A percentile compares a stretch with the other conserved stretches of the same genome.
Evolutionary conservation across 176 grass and related monocot species (phyloP).

Genomic region (Eragrostis nindensis): DNA sequence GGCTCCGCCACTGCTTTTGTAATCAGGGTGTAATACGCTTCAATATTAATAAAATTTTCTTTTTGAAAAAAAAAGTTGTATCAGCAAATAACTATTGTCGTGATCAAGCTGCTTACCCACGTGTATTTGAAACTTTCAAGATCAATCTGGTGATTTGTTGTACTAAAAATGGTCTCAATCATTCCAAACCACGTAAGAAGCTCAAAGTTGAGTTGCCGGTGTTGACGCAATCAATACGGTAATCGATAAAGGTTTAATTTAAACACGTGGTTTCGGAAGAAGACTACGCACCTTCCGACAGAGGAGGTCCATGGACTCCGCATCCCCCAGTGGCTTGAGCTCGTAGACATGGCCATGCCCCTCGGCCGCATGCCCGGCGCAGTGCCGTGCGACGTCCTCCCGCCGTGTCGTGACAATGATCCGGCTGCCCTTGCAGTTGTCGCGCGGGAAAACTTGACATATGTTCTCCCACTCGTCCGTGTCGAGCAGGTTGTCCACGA

Average conservation of each 20-base stretch:
- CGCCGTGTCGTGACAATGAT: constrained; percentile 46
- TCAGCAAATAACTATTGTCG: too few species aligned
- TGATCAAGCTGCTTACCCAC: too few species aligned
- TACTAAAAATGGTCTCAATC: not conserved
- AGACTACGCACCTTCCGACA: constrained; percentile 2
- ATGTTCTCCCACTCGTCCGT: constrained; percentile 31
- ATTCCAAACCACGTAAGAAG: not conserved
- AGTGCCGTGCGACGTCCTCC: constrained; percentile 29
- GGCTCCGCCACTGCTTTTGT: too few species aligned
- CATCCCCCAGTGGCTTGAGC: not conserved
- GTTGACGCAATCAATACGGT: not conserved
- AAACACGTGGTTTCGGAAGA: not conserved
- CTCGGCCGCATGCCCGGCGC: not conserved
- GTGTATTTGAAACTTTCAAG: not conserved
- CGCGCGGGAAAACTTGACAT: not conserved
- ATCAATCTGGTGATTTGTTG: not conserved
- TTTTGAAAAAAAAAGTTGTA: too few species aligned
- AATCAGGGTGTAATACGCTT: too few species aligned
- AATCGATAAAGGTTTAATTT: not conserved
- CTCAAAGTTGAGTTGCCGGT: not conserved
- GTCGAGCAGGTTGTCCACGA: constrained; percentile 33
- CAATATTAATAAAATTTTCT: too few species aligned
- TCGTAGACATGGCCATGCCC: constrained; percentile 1
- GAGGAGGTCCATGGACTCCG: constrained; percentile 17
- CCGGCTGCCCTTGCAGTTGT: not conserved